These are phyloP conservation scores for Metarhizium robertsii DNA, from an alignment of 2,329 filamentous ascomycete genomes.

Conservation along the genomic window DNA sequence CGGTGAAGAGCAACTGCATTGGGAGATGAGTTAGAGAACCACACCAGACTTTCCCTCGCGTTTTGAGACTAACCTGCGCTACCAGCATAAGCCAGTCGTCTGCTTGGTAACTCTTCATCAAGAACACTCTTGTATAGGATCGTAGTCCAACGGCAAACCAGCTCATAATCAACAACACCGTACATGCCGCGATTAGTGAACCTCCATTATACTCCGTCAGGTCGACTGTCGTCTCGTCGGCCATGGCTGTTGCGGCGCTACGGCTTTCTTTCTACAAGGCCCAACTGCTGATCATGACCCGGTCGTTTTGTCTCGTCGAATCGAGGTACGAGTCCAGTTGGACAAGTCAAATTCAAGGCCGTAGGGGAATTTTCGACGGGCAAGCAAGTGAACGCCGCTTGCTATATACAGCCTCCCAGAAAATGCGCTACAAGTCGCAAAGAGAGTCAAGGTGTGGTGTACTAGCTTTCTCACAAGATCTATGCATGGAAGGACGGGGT, in stretches of 20 bases:
- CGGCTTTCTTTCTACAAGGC: not conserved
- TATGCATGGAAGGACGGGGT: not conserved
- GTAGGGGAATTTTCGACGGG: too few relatives aligned
- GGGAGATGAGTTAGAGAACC: too few relatives aligned
- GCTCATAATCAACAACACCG: slow-evolving; percentile 28
- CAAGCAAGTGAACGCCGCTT: not conserved
- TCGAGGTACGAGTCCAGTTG: not conserved
- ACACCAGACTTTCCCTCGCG: not conserved
- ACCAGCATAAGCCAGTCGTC: slow-evolving; percentile 47
- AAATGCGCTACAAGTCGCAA: not conserved
- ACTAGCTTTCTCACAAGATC: not conserved
- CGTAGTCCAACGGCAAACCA: slow-evolving; percentile 34
- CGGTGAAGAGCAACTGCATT: slow-evolving; percentile 33
- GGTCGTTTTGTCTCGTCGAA: not conserved
- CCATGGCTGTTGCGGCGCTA: slow-evolving; percentile 17
- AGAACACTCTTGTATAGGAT: slow-evolving; percentile 31
- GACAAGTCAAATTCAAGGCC: not conserved
- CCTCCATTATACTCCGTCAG: slow-evolving; percentile 29
- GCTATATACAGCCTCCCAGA: not conserved
- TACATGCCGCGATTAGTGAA: slow-evolving; percentile 25
- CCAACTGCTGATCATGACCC: slow-evolving; percentile 2
- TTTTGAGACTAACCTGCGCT: slow-evolving; percentile 29
- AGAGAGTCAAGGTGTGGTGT: not conserved
- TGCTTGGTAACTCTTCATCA: slow-evolving; percentile 35
- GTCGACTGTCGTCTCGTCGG: slow-evolving; percentile 17